Percentiles rank a stretch among this genome's conserved stretches.
Conservation (phyloP, 164 flowering plant species). For the Tetrastigma voinierianum region DNA sequence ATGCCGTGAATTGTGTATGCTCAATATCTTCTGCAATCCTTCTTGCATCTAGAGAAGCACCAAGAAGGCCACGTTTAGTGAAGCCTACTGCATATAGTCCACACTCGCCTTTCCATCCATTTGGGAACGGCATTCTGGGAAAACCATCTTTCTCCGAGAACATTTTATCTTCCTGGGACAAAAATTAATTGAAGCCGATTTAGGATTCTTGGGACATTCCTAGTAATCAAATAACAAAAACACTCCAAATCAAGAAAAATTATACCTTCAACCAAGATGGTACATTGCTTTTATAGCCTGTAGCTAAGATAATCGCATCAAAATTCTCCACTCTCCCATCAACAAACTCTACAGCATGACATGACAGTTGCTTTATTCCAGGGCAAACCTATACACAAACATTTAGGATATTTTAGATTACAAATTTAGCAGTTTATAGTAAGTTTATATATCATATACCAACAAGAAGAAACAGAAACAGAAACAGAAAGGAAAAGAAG, state of each 20-base stretch:
- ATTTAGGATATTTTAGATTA: no score
- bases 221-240: no score
- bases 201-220: no score
- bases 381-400: constrained; percentile 44
- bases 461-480: neutral
- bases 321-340: constrained; percentile 61
- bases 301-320: constrained; percentile 79
- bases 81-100: constrained; percentile 75
- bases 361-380: constrained; percentile 44
- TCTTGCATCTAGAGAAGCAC: constrained; percentile 60
- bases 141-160: constrained; percentile 56
- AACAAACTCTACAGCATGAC: constrained; percentile 49
- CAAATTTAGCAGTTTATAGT: no score
- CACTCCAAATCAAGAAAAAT: neutral
- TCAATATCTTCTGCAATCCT: constrained; percentile 61
- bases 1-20: constrained; percentile 17
- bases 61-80: constrained; percentile 62
- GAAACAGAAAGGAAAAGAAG: neutral
- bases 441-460: no score
- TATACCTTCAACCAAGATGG: constrained; percentile 83
- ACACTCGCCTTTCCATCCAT: constrained; percentile 65
- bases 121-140: constrained; percentile 49
- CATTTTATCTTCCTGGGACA: constrained; percentile 39
- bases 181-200: neutral
- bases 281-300: constrained; percentile 85